Evolutionary conservation across 768 basidiomycete species (phyloP), one percentile per base, ranked within the genome.

Genomic region (Mycena venus): DNA sequence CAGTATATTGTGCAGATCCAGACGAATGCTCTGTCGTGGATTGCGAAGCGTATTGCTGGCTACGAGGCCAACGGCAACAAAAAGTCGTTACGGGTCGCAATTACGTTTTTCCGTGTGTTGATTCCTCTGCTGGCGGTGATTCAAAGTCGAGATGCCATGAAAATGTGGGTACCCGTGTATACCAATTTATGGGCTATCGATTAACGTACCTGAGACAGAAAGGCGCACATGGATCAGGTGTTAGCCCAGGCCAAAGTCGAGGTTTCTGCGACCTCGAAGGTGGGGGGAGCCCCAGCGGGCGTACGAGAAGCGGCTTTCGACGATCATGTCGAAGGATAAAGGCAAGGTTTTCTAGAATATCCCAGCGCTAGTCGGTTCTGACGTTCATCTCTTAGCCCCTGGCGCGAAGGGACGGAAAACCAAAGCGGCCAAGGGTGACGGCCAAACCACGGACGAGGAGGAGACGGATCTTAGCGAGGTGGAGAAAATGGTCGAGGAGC

Each of bases 201-300:
- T 58, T 61, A 23, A 62, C 74, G 47, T 70, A 4, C 44, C 40
- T 32, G 38, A n/a, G 65, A 51, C 78, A 97, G 95, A 77, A 96
- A 97, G 86, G 91, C 91, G 12, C 91, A 95, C 77, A 82, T 98
- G 85, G 95, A 98, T 68, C 92, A 95, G 78, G 85, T 89, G 17
- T 82, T 97, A 32, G 92, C 91, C 27, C 91, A 94, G 75, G 86
- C 90, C 12, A 94, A 93, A 68, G 77, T 96, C 7, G 92, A 95
- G 73, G 84, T 93, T 1, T 87, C 90, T 11, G 82, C 90, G 1
- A 92, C 92, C 2, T 88, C 91, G n/a, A 95, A 94, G 80, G 80
- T 84, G 32, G 99, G 97, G n/a, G 96, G 98, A 99, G 71, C 90
- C 94, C 0, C 90, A 94, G 60, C 88, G 94, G 42, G 91, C 91